phyloP scores from a whole-genome alignment of 2,329 filamentous ascomycete genomes.

The Hypoxylon rubiginosum region DNA sequence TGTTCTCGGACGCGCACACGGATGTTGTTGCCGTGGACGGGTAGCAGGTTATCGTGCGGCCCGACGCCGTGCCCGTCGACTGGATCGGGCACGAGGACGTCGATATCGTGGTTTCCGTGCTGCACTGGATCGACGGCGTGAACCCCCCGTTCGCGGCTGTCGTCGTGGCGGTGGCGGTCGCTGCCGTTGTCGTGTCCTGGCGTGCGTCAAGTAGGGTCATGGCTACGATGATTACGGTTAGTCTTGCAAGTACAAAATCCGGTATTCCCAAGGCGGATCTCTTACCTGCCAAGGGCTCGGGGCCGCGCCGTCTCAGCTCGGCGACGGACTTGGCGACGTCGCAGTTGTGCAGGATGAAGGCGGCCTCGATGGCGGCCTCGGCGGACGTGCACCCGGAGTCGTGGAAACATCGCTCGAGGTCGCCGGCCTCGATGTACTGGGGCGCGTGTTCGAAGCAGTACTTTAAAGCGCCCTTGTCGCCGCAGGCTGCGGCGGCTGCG shows the following conservation, averaged over 20 bases:
- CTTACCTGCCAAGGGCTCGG: constrained; percentile 45
- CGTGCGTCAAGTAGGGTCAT: constrained; percentile 26
- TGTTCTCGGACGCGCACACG: constrained; percentile 59
- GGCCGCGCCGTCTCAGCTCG: constrained; percentile 45
- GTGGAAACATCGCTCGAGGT: constrained; percentile 57
- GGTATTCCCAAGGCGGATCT: too few species aligned
- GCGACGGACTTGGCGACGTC: constrained; percentile 38
- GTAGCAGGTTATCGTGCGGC: constrained; percentile 57
- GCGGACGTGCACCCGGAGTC: constrained; percentile 54
- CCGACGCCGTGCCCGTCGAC: constrained; percentile 53
- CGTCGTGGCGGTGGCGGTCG: constrained; percentile 11
- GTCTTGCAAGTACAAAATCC: not conserved
- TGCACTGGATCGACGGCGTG: constrained; percentile 39
- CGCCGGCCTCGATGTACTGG: constrained; percentile 46
- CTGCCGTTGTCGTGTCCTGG: constrained; percentile 14
- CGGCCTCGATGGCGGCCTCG: constrained; percentile 54
- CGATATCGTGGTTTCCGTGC: constrained; percentile 52
- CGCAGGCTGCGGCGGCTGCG: constrained; percentile 59
- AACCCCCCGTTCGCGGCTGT: constrained; percentile 11
- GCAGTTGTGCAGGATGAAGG: constrained; percentile 53
- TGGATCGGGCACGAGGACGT: constrained; percentile 58
- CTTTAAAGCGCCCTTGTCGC: constrained; percentile 57
- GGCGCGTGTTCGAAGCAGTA: constrained; percentile 58
- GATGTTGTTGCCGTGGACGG: constrained; percentile 52
- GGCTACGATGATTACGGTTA: constrained; percentile 15